Percentiles rank a stretch among this genome's conserved stretches.
Evolutionary conservation across 2,329 filamentous ascomycete genomes (phyloP).

Genomic region (Verticillium tricorpus): DNA sequence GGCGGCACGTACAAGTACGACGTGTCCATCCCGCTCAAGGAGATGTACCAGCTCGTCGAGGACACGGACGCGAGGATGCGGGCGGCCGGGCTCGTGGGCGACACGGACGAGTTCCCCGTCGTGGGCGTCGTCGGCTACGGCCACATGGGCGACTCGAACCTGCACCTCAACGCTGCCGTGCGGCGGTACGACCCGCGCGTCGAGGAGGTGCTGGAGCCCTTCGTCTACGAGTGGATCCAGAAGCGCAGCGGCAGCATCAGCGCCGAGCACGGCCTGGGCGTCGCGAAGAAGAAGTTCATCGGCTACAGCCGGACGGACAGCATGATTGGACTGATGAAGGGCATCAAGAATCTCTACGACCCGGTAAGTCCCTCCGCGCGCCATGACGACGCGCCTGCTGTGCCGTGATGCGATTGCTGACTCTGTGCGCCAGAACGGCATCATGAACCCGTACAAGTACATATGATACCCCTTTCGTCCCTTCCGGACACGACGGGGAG

Average conservation of each 20-base stretch:
- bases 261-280: slow-evolving; percentile 88
- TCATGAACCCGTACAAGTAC: slow-evolving; percentile 99
- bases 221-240: slow-evolving; percentile 95
- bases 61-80: slow-evolving; percentile 72
- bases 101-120: slow-evolving; percentile 71
- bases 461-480: slow-evolving; percentile 43
- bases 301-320: slow-evolving; percentile 86
- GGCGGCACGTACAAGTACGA: slow-evolving; percentile 99
- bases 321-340: slow-evolving; percentile 88
- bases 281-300: slow-evolving; percentile 95
- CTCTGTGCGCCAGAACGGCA: slow-evolving; percentile 65
- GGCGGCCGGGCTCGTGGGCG: slow-evolving; percentile 71
- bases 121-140: slow-evolving; percentile 93
- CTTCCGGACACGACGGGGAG: too few relatives aligned
- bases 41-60: slow-evolving; percentile 86
- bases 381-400: not conserved
- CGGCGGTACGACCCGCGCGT: slow-evolving; percentile 81
- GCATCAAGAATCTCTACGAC: slow-evolving; percentile 91
- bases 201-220: slow-evolving; percentile 85
- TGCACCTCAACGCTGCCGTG: slow-evolving; percentile 87
- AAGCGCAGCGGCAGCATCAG: slow-evolving; percentile 89
- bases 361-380: slow-evolving; percentile 60
- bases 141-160: slow-evolving; percentile 95
- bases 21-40: slow-evolving; percentile 82
- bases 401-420: not conserved